Base-by-base conservation (phyloP, 2,329 filamentous ascomycete genomes). In the Fusarium sambucinum region DNA sequence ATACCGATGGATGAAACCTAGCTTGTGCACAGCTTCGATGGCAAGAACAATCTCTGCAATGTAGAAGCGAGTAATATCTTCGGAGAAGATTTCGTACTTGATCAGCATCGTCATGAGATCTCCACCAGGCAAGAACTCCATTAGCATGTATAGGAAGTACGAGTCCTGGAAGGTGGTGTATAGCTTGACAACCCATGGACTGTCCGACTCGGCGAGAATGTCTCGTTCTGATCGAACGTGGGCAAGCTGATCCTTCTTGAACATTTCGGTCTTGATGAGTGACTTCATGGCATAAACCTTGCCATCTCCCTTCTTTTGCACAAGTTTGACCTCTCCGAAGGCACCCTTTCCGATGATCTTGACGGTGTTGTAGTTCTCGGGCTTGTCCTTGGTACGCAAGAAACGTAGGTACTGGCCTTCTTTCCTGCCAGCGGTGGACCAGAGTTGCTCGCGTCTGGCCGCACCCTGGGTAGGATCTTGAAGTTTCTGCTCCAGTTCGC, bases 31-130 rank as follows among this genome's bases (percentile, higher is more conserved):
- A 16, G 96, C 96, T 77, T 99, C 96, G 72, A 99, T 98, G n/a
- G 96, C 96, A 77, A 98, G 87, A 25, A 97, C 93, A 74, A 98
- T 95, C 80, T 99, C 95, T 25, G 96, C 96, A 88, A 99, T 99
- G 81, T 99, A 99, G 81, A 99, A 99, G 19, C 96, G 90, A 30
- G 96, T 99, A 72, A 99, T 98, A 73, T 99, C 96, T 79, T 98
- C 95, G 0, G 94, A 97, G 80, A 99, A 99, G 79, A 99, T 97
- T 79, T 99, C 96, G 77, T 99, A 99, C 86, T 98, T 99, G 84
- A 99, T 99, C 73, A 99, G 86, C 96, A 99, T 99, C 5, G 96
- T 99, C 96, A 99, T 99, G 79, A 99, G 81, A 83, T 99, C 96
- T 80, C 96, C 96, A 80, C 96, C 96, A 10, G 96, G 96, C 79